Conservation (phyloP, 2,329 filamentous ascomycete species). For the Penicillium occitanis region DNA sequence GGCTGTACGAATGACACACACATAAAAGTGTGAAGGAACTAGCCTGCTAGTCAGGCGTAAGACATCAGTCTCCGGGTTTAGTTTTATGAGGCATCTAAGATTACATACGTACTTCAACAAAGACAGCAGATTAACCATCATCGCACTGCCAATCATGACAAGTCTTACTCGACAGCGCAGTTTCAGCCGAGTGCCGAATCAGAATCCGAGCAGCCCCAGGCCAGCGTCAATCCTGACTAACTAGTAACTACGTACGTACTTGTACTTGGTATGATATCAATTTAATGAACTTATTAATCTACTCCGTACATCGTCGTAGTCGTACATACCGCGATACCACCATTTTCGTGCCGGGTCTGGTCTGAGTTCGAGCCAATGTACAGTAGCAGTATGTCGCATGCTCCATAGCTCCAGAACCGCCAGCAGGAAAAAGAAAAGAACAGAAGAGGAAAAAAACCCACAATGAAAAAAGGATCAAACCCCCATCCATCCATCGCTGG, state of each 20-base stretch:
- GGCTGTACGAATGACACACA: background rate
- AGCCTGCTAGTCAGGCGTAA: background rate
- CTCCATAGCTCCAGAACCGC: background rate
- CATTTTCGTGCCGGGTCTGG: background rate
- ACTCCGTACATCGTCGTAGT: slow-evolving; percentile 3
- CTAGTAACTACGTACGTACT: background rate
- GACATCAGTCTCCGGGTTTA: background rate
- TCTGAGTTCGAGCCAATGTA: background rate
- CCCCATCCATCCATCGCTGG: background rate
- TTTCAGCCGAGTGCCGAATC: slow-evolving; percentile 12
- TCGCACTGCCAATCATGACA: slow-evolving; percentile 1
- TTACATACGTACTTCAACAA: background rate
- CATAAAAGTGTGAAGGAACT: background rate
- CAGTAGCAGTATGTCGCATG: background rate
- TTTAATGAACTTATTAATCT: slow-evolving; percentile 8
- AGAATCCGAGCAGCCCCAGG: slow-evolving; percentile 1
- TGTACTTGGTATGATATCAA: background rate
- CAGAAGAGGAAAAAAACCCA: background rate
- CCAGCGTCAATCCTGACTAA: slow-evolving; percentile 1
- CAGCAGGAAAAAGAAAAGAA: background rate
- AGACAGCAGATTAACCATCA: background rate
- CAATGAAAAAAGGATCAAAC: background rate
- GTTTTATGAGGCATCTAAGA: background rate
- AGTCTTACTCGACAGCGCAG: background rate
- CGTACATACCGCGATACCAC: slow-evolving; percentile 1